Evolutionary conservation across 495 filamentous ascomycete species (phyloP), one percentile per base, ranked within the genome.

Genomic region (Hypoxylon fragiforme): DNA sequence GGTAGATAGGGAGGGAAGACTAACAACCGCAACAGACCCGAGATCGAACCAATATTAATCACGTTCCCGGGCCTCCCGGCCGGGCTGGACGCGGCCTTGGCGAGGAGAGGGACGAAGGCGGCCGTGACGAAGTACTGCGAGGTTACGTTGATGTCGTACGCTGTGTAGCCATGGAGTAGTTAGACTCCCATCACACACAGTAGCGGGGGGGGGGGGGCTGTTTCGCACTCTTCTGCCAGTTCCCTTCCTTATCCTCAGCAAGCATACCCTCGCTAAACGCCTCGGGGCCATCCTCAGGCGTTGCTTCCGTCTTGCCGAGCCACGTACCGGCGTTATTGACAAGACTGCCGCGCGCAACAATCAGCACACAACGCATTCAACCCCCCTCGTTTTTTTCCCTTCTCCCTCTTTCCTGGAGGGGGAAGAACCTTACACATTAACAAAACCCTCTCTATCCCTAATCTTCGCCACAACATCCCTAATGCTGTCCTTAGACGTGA

Each of bases 281-380:
- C 11, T 64, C 61, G 0, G 61, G 61, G 0, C 64, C 64, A 11
- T 64, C 57, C 13, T 54, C 16, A 0, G 61, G 47, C 7, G 22
- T 21, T 20, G 45, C 50, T 1, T 20, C 19, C 14, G 48, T 36
- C 0, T 54, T 32, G 0, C 30, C 44, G 11, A 81, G 86, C 66
- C 82, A 87, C 15, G 84, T 79, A 40, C 89, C 89, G 13, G 84
- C 86, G 72, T 92, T 94, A 74, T 91, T 91, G 56, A 92, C 81
- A 0, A 92, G 80, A 50, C 91, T 79, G 66, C 34, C 69, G 57
- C 57, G 73, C 60, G 0, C 14, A 11, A 22, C 64, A 44, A 18
- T 79, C 53, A 0, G 72, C 62, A 38, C 31, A 46, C 0, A 75
- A 66, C 16, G 54, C 28, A n/a, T 82, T 84, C n/a, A n/a, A n/a